phyloP scores from a whole-genome alignment of 192 early-diverging fungal genomes.

The Coemansia biformis region DNA sequence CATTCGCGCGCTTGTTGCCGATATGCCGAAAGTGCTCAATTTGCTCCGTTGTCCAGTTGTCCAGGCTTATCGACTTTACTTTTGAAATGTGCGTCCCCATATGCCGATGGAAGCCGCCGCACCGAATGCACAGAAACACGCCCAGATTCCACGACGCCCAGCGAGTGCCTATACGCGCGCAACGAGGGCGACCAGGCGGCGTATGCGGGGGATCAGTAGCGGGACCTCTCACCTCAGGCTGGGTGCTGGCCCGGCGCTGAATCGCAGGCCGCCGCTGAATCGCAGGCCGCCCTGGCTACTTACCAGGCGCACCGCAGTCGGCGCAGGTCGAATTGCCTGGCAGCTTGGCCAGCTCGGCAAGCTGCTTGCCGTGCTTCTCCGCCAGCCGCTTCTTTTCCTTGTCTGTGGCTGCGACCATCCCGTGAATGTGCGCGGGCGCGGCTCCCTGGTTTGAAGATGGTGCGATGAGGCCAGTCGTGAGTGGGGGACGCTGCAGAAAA shows the following conservation, averaged over 20 bases:
- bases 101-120: constrained; percentile 73
- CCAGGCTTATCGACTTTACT: constrained; percentile 85
- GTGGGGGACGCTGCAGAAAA: too few relatives aligned
- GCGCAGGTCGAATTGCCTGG: constrained; percentile 68
- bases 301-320: constrained; percentile 71
- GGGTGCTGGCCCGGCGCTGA: too few relatives aligned
- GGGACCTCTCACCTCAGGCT: too few relatives aligned
- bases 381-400: constrained; percentile 58
- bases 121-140: constrained; percentile 91
- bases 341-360: constrained; percentile 62
- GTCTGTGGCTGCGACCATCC: constrained; percentile 46
- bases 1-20: constrained; percentile 67
- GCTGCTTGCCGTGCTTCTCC: constrained; percentile 65
- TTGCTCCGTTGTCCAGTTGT: constrained; percentile 83
- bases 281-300: background rate
- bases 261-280: too few relatives aligned
- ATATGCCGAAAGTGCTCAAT: constrained; percentile 58
- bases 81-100: constrained; percentile 87
- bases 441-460: too few relatives aligned
- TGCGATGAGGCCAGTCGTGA: too few relatives aligned
- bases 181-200: too few relatives aligned
- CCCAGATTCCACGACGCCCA: constrained; percentile 90
- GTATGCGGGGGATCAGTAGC: too few relatives aligned
- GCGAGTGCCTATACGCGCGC: constrained; percentile 68
- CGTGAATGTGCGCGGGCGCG: too few relatives aligned